Evolutionary conservation across 371 early-diverging fungal species (phyloP), one percentile per base, ranked within the genome.

Genomic region (Chytridiales sp.): DNA sequence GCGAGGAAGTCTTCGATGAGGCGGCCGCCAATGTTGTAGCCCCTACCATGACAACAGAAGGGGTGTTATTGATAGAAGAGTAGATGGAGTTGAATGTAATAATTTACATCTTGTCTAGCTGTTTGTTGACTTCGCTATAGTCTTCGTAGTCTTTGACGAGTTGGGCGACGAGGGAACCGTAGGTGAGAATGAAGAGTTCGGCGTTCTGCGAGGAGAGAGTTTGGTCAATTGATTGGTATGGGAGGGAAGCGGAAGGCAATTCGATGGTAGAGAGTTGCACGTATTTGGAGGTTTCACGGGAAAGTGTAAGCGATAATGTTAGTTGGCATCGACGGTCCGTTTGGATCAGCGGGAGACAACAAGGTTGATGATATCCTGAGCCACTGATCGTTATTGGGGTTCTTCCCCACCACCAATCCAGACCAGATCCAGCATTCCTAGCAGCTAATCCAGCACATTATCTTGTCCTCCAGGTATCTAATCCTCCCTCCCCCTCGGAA

Each of bases 1-100:
- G 97, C 93, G 42, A 98, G 77, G 56, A 95, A 93, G 71, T 98
- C 98, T 66, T 98, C 98, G 64, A 97, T 93, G 66, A 98, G 73
- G 15, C 97, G 84, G 22, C 86, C 83, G 30, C 98, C 98, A 62
- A 98, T 98, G 69, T 94, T 96, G 73, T 96, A 95, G 8, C 98
- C 98, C 91, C 92, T 94, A 50, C 29, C 13, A 17, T 36, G 22
- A 30, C 15, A 9, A 48, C 11, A 13, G 31, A 38, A 36, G 46
- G 13, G 22, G 31, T 15, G 17, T 56, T 19, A 19, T 15, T 38
- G 4, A 17, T n/a, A 54, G 34, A 58, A 43, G 24, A 34, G 15
- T 17, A 35, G 43, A 36, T 6, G 11, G n/a, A 2, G 13, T 22
- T 8, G 17, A 41, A 2, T 9, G 17, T 30, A 22, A 44, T 27